A percentile compares a stretch with the other conserved stretches of the same genome.
Evolutionary conservation across 179 eudicot genomes (phyloP).

Genomic region (Heliamphora pulchella): DNA sequence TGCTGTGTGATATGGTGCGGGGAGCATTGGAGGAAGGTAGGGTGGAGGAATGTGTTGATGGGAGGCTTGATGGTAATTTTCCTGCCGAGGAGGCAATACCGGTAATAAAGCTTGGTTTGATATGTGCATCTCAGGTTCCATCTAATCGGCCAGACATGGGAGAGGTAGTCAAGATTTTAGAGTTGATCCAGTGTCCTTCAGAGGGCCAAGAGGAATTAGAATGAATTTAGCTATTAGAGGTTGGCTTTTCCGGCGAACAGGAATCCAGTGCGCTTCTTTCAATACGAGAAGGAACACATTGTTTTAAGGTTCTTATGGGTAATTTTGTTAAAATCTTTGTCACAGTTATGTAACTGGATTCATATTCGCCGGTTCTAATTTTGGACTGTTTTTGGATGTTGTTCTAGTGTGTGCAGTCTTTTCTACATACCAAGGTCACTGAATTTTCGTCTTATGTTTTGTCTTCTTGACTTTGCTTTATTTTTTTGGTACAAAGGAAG

Average conservation of each 20-base stretch:
- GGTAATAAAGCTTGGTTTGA: slow-evolving; percentile 67
- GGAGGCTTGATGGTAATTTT: slow-evolving; percentile 49
- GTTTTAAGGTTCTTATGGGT: no score
- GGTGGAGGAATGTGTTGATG: slow-evolving; percentile 79
- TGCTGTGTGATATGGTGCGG: slow-evolving; percentile 78
- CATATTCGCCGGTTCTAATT: no score
- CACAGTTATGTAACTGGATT: no score
- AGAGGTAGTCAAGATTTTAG: slow-evolving; percentile 81
- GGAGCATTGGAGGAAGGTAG: slow-evolving; percentile 76
- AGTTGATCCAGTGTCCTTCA: slow-evolving; percentile 64
- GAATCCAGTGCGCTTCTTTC: slow-evolving; percentile 37
- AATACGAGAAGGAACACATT: no score
- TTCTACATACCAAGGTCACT: no score
- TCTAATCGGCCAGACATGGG: slow-evolving; percentile 86
- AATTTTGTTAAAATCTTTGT: no score
- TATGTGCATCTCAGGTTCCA: slow-evolving; percentile 93
- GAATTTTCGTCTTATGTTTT: no score
- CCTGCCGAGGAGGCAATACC: slow-evolving; percentile 78
- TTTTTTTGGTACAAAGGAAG: no score
- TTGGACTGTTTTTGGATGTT: no score
- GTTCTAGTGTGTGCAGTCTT: no score
- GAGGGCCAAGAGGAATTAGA: slow-evolving; percentile 41
- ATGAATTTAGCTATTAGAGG: slow-evolving; percentile 7
- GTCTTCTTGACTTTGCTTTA: no score
- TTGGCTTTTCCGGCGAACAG: slow-evolving; percentile 35